phyloP scores from a whole-genome alignment of 305 asterid genomes.

The Plantago coronopus region DNA sequence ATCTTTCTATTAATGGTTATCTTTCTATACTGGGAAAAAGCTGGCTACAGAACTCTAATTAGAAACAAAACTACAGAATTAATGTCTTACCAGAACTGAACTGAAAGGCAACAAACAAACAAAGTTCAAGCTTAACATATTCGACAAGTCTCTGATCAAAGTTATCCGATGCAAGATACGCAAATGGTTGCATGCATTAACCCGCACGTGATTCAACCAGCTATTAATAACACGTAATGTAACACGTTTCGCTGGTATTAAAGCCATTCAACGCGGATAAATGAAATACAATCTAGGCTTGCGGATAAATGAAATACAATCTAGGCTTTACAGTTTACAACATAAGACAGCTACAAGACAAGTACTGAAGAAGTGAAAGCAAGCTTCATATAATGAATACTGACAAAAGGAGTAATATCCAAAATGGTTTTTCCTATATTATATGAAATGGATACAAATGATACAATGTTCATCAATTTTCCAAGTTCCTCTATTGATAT shows the following conservation, averaged over 20 bases:
- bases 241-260: neutral
- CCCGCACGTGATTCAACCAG: too few relatives aligned
- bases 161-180: too few relatives aligned
- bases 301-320: constrained; percentile 2
- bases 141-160: too few relatives aligned
- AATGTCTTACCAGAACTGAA: neutral
- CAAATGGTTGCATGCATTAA: too few relatives aligned
- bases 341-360: too few relatives aligned
- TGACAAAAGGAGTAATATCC: constrained; percentile 9
- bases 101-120: too few relatives aligned
- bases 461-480: constrained; percentile 37
- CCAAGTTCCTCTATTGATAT: constrained; percentile 38
- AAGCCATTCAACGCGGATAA: constrained; percentile 8
- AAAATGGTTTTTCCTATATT: constrained; percentile 23
- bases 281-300: constrained; percentile 7
- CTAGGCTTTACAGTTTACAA: constrained; percentile 7
- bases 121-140: neutral
- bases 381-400: constrained; percentile 14
- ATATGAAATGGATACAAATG: constrained; percentile 36
- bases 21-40: neutral
- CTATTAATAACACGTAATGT: too few relatives aligned
- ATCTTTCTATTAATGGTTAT: neutral
- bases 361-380: constrained; percentile 10
- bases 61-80: neutral
- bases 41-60: neutral